Base-by-base conservation (phyloP, 352 stramenopile species). In the Pythium oligandrum region DNA sequence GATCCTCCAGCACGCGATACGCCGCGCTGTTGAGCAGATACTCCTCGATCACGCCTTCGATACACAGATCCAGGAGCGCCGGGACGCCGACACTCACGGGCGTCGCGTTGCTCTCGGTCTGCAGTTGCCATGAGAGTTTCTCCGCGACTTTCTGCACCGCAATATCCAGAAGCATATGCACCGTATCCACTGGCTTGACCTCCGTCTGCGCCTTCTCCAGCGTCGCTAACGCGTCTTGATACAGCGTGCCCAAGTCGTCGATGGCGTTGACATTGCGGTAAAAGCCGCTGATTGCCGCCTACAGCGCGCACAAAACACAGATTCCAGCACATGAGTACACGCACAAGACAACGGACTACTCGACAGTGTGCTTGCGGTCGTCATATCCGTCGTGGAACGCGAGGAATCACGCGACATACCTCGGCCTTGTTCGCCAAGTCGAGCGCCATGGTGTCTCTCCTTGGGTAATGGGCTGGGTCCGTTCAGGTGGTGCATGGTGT, bases 1-100 rank as follows among this genome's bases (percentile, higher is more conserved):
- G 64, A 61, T 95, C 81, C 46, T 93, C 84, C 32, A 95, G 70
- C 43, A 95, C 67, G 53, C 90, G 89, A 68, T 95, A 95, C 9
- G 84, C 81, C 30, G 83, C 80, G 61, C 70, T 87, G 57, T 77
- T 81, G 38, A 86, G 52, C 46, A 95, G 54, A 39, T 76, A 75
- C 7, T 84, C 72, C n/a, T 68, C 67, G 33, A 56, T 66, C 32
- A 90, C 83, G n/a, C 84, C 84, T 9, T 73, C 73, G 53, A 93
- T 93, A 46, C 82, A 95, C 48, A 95, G 49, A 43, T 95, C 84
- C 44, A 95, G 63, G 4, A 95, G 67, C 51, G 70, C 68, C 3
- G 82, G 76, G 12, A 92, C 63, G 8, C 84, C 82, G 39, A 91
- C 75, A 45, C 65, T 78, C 17, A 39, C 63, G 9, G 73, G 70